A percentile compares a stretch with the other conserved stretches of the same genome.
These are phyloP conservation scores for Candida oleophila DNA, from an alignment of 805 yeast species.

Conservation along the genomic window DNA sequence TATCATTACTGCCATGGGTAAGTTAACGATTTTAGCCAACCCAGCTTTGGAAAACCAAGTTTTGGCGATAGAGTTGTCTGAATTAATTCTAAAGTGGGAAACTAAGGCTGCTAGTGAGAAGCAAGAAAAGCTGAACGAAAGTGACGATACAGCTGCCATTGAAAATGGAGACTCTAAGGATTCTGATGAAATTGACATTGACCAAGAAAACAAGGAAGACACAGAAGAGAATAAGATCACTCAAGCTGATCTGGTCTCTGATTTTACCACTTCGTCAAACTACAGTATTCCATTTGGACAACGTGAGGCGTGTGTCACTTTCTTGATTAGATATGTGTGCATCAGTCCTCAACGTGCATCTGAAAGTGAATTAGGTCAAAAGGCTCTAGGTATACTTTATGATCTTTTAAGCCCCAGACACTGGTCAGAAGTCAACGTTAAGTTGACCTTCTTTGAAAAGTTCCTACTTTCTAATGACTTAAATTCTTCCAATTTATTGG, in stretches of 20 bases:
- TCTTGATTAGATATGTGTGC: constrained; percentile 83
- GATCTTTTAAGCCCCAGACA: constrained; percentile 66
- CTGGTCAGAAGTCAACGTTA: constrained; percentile 91
- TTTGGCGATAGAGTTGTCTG: constrained; percentile 87
- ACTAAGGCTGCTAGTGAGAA: constrained; percentile 37
- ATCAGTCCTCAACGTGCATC: constrained; percentile 81
- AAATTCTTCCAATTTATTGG: constrained; percentile 63
- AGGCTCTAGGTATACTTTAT: constrained; percentile 76
- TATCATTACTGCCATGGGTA: constrained; percentile 90
- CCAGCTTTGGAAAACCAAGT: constrained; percentile 79
- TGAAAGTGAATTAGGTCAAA: constrained; percentile 77
- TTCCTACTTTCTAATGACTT: constrained; percentile 78
- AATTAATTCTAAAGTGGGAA: constrained; percentile 85
- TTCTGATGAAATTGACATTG: constrained; percentile 13
- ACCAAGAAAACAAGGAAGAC: constrained; percentile 14
- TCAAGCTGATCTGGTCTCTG: constrained; percentile 17
- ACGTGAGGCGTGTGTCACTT: constrained; percentile 87
- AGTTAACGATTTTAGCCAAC: constrained; percentile 73
- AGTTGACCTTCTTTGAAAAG: constrained; percentile 83
- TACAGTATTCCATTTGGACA: constrained; percentile 72
- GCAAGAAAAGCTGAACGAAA: neutral
- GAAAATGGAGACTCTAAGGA: constrained; percentile 5
- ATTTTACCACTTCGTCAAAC: constrained; percentile 46
- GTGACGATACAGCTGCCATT: constrained; percentile 1
- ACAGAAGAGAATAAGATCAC: neutral